These are phyloP conservation scores for Ogataea allantospora DNA, from an alignment of 805 yeast genomes.

Conservation along the genomic window DNA sequence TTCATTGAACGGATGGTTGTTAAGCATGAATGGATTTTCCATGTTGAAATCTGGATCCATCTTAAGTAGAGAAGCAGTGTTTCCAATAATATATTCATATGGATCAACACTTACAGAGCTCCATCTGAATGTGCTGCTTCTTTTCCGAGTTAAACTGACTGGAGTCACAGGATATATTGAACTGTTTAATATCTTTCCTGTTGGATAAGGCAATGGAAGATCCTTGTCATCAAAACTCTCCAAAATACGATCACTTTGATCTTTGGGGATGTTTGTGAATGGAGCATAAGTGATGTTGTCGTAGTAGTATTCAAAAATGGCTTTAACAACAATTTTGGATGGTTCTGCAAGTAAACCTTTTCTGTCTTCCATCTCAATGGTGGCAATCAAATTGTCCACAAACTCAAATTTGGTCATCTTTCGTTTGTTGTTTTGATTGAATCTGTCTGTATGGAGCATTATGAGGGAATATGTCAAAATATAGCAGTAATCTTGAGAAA, in stretches of 20 bases:
- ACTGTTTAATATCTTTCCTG: slow-evolving; percentile 21
- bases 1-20: slow-evolving; percentile 14
- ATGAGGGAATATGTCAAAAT: slow-evolving; percentile 62
- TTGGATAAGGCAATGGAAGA: slow-evolving; percentile 30
- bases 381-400: slow-evolving; percentile 37
- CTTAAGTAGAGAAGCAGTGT: slow-evolving; percentile 25
- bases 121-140: slow-evolving; percentile 34
- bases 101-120: slow-evolving; percentile 32
- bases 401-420: slow-evolving; percentile 69
- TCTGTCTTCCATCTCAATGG: slow-evolving; percentile 28
- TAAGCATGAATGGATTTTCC: slow-evolving; percentile 24
- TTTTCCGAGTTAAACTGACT: slow-evolving; percentile 19
- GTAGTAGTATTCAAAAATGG: slow-evolving; percentile 54
- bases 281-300: slow-evolving; percentile 66
- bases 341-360: slow-evolving; percentile 13
- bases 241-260: slow-evolving; percentile 23
- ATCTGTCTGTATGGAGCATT: slow-evolving; percentile 72
- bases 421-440: slow-evolving; percentile 61
- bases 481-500: slow-evolving; percentile 53
- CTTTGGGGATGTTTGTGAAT: slow-evolving; percentile 42
- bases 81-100: slow-evolving; percentile 35
- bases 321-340: slow-evolving; percentile 37
- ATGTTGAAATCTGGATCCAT: slow-evolving; percentile 16
- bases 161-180: slow-evolving; percentile 10
- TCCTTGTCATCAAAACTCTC: slow-evolving; percentile 18